These are phyloP conservation scores for Trichoderma lentiforme DNA, from an alignment of 2,329 filamentous ascomycete genomes.

Conservation along the genomic window DNA sequence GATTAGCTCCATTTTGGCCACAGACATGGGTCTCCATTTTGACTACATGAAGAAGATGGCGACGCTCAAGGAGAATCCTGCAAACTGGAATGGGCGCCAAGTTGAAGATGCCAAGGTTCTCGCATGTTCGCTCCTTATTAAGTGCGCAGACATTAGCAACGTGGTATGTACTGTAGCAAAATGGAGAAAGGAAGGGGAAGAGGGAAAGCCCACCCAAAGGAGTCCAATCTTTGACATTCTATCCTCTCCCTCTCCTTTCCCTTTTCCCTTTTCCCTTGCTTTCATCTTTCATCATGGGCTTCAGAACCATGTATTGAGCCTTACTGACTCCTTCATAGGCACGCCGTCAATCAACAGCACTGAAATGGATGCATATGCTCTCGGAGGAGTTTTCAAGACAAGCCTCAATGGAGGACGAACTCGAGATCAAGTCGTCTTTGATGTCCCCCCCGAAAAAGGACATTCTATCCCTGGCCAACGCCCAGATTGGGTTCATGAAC, in stretches of 20 bases:
- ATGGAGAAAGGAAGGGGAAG: neutral
- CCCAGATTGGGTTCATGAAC: constrained; percentile 95
- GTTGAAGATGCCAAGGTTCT: constrained; percentile 74
- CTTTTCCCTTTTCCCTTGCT: neutral
- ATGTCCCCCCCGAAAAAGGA: constrained; percentile 84
- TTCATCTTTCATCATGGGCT: neutral
- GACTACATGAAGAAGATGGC: constrained; percentile 90
- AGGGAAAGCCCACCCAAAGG: neutral
- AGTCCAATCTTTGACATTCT: neutral
- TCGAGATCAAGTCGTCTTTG: constrained; percentile 83
- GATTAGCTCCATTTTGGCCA: constrained; percentile 96
- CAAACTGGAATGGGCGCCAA: constrained; percentile 74
- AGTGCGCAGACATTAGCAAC: constrained; percentile 98
- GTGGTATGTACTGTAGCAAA: constrained; percentile 61
- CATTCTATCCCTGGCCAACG: constrained; percentile 74
- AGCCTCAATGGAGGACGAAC: constrained; percentile 83
- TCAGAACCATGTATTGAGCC: neutral
- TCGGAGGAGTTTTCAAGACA: constrained; percentile 94
- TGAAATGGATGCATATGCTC: constrained; percentile 89
- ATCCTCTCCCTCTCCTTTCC: neutral
- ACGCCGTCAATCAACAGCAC: constrained; percentile 75
- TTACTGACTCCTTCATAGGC: constrained; percentile 53
- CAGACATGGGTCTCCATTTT: constrained; percentile 95
- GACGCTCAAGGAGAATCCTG: constrained; percentile 73
- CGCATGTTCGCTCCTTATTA: constrained; percentile 88